Evolutionary conservation across 805 yeast species (phyloP), one percentile per base, ranked within the genome.

Genomic region (Cyberlindnera xishuangbannaensis): DNA sequence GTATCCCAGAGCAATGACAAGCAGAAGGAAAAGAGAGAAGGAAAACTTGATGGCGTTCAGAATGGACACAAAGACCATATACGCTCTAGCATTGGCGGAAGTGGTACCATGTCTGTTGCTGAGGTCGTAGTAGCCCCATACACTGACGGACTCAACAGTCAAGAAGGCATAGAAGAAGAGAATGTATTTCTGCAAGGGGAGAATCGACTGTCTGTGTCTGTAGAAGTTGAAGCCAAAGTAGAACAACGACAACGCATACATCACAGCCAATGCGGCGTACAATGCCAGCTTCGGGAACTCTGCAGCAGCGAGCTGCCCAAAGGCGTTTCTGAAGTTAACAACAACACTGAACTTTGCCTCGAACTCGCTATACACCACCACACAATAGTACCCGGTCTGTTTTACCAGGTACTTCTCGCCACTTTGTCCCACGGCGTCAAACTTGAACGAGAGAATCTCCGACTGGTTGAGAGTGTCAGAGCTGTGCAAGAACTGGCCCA

Each of bases 221-320:
- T 77, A 81, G 54, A 84, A 83, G 41, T 84, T 84, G 62, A 85
- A 88, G 24, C 84, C 77, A 67, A 86, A 92, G 40, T 83, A 66
- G n/a, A 83, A 78, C 53, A 86, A 68, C 8, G 86, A 78, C 25
- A 84, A 81, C 6, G 83, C 85, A 54, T 92, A 92, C 26, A 82
- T 75, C 23, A 92, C 68, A 2, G 96, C 84, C 50, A 86, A 67
- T 12, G 83, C 72, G 1, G 95, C 97, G 56, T 86, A 92, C 17
- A 86, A 75, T 9, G 95, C 86, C 41, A 92, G 68, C 50, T 88
- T 85, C 18, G 97, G 95, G 46, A 85, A 81, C 56, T 92, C 95
- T 22, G 88, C 67, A 5, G 95, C 98, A 20, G 94, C 75, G 37
- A 92, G 65, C 39, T 84, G 73, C 37, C 98, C 98, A 58, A 73